These are phyloP conservation scores for Venturia carpophila DNA, from an alignment of 2,329 filamentous ascomycete species.

Conservation along the genomic window DNA sequence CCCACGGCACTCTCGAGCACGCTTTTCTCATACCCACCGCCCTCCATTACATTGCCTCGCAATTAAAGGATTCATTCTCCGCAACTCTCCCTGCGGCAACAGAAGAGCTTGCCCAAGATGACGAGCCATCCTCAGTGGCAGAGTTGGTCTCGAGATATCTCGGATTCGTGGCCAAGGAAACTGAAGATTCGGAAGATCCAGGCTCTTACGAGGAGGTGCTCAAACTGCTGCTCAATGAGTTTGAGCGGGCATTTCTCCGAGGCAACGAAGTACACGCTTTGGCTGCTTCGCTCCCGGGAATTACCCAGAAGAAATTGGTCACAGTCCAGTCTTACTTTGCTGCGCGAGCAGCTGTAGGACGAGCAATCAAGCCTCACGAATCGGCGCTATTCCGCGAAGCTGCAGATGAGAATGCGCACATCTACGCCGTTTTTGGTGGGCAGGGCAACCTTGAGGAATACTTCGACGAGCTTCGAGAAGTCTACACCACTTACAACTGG, in stretches of 20 bases:
- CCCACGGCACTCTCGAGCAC: constrained; percentile 91
- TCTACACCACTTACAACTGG: constrained; percentile 83
- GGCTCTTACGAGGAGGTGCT: constrained; percentile 89
- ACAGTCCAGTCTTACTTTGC: constrained; percentile 89
- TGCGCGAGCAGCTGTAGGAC: constrained; percentile 72
- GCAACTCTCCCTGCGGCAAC: constrained; percentile 81
- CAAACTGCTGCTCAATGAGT: constrained; percentile 88
- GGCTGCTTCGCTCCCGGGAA: constrained; percentile 77
- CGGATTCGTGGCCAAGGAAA: constrained; percentile 78
- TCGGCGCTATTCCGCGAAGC: constrained; percentile 88
- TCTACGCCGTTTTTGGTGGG: constrained; percentile 93
- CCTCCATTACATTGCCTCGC: constrained; percentile 90
- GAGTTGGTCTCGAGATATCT: constrained; percentile 93
- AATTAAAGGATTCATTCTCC: constrained; percentile 85
- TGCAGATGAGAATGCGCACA: constrained; percentile 69
- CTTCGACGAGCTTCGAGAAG: constrained; percentile 90
- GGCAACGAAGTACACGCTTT: constrained; percentile 96
- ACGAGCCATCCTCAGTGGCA: constrained; percentile 91
- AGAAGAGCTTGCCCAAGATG: constrained; percentile 94
- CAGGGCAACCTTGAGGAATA: constrained; percentile 99
- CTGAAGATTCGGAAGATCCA: constrained; percentile 87
- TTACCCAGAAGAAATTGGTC: constrained; percentile 82
- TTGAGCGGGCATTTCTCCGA: constrained; percentile 87
- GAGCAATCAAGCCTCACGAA: constrained; percentile 84
- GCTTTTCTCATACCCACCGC: constrained; percentile 92